phyloP scores from a whole-genome alignment of 495 filamentous ascomycete genomes.

The Daldinia caldariorum region DNA sequence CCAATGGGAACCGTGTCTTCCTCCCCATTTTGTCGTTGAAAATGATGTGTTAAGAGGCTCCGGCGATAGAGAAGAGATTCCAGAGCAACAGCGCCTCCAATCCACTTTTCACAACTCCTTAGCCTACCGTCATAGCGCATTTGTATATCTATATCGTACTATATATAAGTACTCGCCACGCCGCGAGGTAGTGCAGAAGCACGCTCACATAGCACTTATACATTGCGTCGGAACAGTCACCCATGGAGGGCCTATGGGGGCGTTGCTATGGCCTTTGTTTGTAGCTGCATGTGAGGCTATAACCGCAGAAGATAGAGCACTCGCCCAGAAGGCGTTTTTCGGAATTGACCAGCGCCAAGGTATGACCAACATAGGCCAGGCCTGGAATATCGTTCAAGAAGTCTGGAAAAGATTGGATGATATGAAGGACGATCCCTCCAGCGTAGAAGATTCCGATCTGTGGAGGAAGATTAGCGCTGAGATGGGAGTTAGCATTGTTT shows the following conservation, averaged over 20 bases:
- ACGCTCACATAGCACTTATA: slow-evolving; percentile 58
- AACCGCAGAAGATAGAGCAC: slow-evolving; percentile 49
- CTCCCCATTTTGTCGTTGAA: slow-evolving; percentile 36
- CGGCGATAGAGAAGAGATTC: slow-evolving; percentile 30
- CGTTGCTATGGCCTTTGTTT: slow-evolving; percentile 70
- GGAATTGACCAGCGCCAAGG: slow-evolving; percentile 64
- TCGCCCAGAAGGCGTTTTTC: slow-evolving; percentile 59
- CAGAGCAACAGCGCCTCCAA: slow-evolving; percentile 50
- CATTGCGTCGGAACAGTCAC: slow-evolving; percentile 64
- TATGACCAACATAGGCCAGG: slow-evolving; percentile 68
- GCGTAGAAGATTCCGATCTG: slow-evolving; percentile 41
- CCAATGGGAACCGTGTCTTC: slow-evolving; percentile 62
- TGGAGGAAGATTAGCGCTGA: slow-evolving; percentile 63
- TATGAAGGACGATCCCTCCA: slow-evolving; percentile 43
- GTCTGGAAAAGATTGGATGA: slow-evolving; percentile 62
- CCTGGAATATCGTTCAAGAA: slow-evolving; percentile 66
- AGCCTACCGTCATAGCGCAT: slow-evolving; percentile 68
- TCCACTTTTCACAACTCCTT: slow-evolving; percentile 68
- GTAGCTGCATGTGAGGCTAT: slow-evolving; percentile 67
- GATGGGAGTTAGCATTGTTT: slow-evolving; percentile 63
- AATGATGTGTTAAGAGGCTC: slow-evolving; percentile 25
- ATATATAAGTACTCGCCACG: slow-evolving; percentile 57
- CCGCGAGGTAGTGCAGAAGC: slow-evolving; percentile 60
- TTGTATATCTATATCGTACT: slow-evolving; percentile 69
- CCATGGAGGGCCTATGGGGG: slow-evolving; percentile 65